Percentiles rank a stretch among this genome's conserved stretches.
phyloP scores from a whole-genome alignment of 495 filamentous ascomycete species.

The Venustampulla echinocandica region DNA sequence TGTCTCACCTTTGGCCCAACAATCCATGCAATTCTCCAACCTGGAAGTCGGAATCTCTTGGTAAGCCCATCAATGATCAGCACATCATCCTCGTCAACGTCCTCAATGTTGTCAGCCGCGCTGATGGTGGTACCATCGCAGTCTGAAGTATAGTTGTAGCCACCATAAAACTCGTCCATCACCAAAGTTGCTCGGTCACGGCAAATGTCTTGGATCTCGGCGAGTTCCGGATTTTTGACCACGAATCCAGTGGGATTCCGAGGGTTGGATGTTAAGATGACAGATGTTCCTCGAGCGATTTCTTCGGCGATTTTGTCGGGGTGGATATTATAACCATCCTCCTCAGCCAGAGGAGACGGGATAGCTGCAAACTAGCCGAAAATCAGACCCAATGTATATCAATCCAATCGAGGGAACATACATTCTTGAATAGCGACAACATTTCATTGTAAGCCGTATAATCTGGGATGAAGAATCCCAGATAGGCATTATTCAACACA shows the following conservation, averaged over 20 bases:
- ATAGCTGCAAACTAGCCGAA: slow-evolving; percentile 73
- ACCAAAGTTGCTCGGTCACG: slow-evolving; percentile 83
- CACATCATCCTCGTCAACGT: slow-evolving; percentile 60
- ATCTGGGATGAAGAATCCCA: slow-evolving; percentile 78
- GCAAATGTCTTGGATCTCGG: slow-evolving; percentile 85
- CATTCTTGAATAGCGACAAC: slow-evolving; percentile 52
- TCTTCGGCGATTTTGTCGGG: slow-evolving; percentile 87
- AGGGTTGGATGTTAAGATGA: slow-evolving; percentile 93
- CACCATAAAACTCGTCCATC: slow-evolving; percentile 94
- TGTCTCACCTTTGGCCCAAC: slow-evolving; percentile 63
- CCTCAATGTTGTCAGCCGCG: slow-evolving; percentile 76
- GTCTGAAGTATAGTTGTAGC: slow-evolving; percentile 86
- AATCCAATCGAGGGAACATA: slow-evolving; percentile 8
- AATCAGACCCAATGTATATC: slow-evolving; percentile 2
- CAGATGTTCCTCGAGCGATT: slow-evolving; percentile 75
- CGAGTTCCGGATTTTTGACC: slow-evolving; percentile 69
- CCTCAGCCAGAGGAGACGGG: slow-evolving; percentile 72
- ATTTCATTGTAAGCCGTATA: slow-evolving; percentile 91
- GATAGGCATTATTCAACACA: slow-evolving; percentile 83
- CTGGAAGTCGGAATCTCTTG: slow-evolving; percentile 91
- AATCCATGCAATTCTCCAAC: slow-evolving; percentile 96
- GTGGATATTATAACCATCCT: slow-evolving; percentile 84
- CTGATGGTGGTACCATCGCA: slow-evolving; percentile 86
- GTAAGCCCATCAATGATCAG: slow-evolving; percentile 93
- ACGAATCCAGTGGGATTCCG: slow-evolving; percentile 92